A percentile compares a stretch with the other conserved stretches of the same genome.
These are phyloP conservation scores for Ophiostoma sp. DNA, from an alignment of 2,329 filamentous ascomycete species.

Conservation along the genomic window DNA sequence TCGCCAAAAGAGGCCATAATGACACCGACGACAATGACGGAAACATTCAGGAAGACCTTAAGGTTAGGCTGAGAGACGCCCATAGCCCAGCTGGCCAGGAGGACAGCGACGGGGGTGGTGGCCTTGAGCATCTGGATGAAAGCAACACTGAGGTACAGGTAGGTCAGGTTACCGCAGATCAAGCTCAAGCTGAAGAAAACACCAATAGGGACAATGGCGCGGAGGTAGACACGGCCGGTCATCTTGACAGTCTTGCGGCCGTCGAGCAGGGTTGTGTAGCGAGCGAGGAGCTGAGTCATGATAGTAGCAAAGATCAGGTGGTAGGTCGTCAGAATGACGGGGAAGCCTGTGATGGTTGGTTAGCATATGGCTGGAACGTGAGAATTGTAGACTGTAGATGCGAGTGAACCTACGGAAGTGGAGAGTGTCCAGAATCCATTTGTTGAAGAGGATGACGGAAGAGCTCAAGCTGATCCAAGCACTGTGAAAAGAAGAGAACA, in stretches of 20 bases:
- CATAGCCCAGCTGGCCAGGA: conserved; percentile 82
- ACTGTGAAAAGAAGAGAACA: conserved; percentile 42
- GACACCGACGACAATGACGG: conserved; percentile 89
- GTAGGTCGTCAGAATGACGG: conserved; percentile 89
- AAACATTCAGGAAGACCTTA: conserved; percentile 86
- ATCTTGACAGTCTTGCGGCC: conserved; percentile 95
- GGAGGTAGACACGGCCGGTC: conserved; percentile 87
- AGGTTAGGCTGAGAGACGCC: conserved; percentile 78
- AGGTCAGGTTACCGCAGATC: conserved; percentile 94
- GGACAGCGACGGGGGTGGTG: conserved; percentile 88
- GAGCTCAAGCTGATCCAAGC: conserved; percentile 91
- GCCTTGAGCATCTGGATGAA: conserved; percentile 99
- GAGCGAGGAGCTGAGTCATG: conserved; percentile 89
- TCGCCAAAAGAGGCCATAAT: conserved; percentile 92
- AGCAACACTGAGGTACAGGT: conserved; percentile 88
- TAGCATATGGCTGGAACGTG: conserved; percentile 13
- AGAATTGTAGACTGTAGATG: neutral
- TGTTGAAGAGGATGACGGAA: conserved; percentile 97
- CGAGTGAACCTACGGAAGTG: conserved; percentile 61
- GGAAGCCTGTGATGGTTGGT: conserved; percentile 50
- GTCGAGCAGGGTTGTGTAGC: conserved; percentile 84
- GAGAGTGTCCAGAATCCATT: conserved; percentile 86
- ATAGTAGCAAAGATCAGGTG: conserved; percentile 88
- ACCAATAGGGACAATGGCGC: conserved; percentile 90
- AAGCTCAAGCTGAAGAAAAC: conserved; percentile 93